Percentiles rank a stretch among this genome's conserved stretches.
These are phyloP conservation scores for Binderoboletus segoi DNA, from an alignment of 1,284 basidiomycete species.

Conservation along the genomic window DNA sequence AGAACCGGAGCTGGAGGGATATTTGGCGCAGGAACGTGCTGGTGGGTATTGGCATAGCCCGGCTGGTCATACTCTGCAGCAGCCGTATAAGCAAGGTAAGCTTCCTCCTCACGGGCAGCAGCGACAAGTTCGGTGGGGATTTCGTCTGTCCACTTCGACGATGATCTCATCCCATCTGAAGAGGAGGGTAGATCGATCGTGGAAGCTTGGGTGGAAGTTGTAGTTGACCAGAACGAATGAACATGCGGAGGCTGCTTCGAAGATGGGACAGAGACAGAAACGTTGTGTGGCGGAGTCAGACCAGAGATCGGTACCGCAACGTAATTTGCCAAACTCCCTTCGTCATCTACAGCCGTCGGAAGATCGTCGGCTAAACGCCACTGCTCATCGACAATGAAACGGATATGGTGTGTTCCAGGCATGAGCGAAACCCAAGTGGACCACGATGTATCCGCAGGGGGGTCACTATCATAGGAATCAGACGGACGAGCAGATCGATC, in stretches of 20 bases:
- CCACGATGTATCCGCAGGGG: constrained; percentile 43
- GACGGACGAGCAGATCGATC: constrained; percentile 9
- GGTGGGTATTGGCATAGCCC: constrained; percentile 20
- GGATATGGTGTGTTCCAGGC: constrained; percentile 94
- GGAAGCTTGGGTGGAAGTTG: constrained; percentile 39
- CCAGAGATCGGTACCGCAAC: constrained; percentile 56
- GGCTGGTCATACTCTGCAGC: constrained; percentile 33
- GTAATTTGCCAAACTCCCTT: constrained; percentile 95
- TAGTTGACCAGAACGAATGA: constrained; percentile 40
- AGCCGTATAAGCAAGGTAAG: constrained; percentile 57
- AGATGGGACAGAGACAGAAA: constrained; percentile 40
- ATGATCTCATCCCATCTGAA: constrained; percentile 31
- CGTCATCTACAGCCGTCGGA: constrained; percentile 91
- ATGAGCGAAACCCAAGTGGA: constrained; percentile 60
- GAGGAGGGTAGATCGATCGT: constrained; percentile 24
- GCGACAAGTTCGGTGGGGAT: constrained; percentile 76
- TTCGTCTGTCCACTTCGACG: constrained; percentile 69
- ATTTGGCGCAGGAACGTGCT: constrained; percentile 60
- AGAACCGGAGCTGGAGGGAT: constrained; percentile 86
- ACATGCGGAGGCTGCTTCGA: constrained; percentile 34
- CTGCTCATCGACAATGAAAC: constrained; percentile 94
- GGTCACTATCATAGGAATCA: constrained; percentile 27
- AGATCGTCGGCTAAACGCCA: constrained; percentile 81
- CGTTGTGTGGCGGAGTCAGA: constrained; percentile 33
- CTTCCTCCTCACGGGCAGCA: constrained; percentile 85